A percentile compares a stretch with the other conserved stretches of the same genome.
Evolutionary conservation across 1,139 yeast species (phyloP).

Genomic region (Citeromyces hawaiiensis): DNA sequence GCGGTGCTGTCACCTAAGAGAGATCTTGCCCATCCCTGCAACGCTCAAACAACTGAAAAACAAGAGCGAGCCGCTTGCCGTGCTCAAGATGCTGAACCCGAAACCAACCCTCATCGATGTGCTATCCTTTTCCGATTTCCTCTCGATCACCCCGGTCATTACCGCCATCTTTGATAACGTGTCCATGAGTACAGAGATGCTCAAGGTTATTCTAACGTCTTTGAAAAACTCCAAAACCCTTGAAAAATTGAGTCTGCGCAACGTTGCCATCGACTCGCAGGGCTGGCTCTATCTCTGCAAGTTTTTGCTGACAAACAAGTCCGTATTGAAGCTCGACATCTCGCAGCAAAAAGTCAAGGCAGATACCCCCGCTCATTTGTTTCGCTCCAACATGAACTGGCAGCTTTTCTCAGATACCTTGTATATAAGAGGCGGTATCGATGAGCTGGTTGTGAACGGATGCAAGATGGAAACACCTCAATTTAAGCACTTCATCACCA

Average conservation of each 20-base stretch:
- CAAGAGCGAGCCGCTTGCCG: conserved; percentile 62
- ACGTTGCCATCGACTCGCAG: conserved; percentile 54
- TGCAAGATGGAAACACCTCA: conserved; percentile 44
- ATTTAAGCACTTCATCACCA: conserved; percentile 35
- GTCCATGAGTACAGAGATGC: conserved; percentile 67
- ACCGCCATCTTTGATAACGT: conserved; percentile 78
- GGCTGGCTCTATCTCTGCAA: conserved; percentile 75
- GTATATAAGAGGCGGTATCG: conserved; percentile 53
- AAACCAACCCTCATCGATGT: conserved; percentile 85
- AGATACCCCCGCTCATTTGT: conserved; percentile 25
- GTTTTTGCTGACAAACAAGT: conserved; percentile 44
- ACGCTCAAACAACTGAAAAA: conserved; percentile 68
- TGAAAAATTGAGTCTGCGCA: conserved; percentile 64
- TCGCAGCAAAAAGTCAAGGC: conserved; percentile 57
- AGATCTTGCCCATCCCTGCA: conserved; percentile 65
- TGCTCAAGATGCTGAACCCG: conserved; percentile 72
- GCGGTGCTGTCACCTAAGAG: conserved; percentile 63
- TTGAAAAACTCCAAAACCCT: conserved; percentile 41
- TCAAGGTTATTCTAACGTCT: conserved; percentile 53
- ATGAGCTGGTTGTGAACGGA: conserved; percentile 75
- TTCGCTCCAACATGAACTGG: conserved; percentile 73
- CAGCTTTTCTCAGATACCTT: conserved; percentile 47
- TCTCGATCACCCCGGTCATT: conserved; percentile 71
- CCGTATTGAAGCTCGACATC: conserved; percentile 60
- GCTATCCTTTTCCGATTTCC: conserved; percentile 76